Evolutionary conservation across 108 stramenopile species (phyloP), one percentile per base, ranked within the genome.

Genomic region (Parietichytrium sp.): DNA sequence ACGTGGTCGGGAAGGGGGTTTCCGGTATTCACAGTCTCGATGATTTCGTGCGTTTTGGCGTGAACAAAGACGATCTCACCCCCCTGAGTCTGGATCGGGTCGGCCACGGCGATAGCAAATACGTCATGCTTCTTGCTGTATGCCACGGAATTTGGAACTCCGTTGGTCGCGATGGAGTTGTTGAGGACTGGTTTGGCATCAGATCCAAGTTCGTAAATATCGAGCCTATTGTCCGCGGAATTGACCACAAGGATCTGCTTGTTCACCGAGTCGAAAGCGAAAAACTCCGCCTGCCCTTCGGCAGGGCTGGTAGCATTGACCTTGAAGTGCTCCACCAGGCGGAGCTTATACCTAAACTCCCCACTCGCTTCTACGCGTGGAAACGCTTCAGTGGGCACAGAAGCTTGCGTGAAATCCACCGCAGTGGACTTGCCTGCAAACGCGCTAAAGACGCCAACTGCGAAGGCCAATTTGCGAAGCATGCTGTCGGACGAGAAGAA

Each of bases 1-100:
- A 72, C 61, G 33, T 72, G 61, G 42, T 72, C 61, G 6, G 61
- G 61, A 10, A 72, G 33, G 13, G 61, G 29, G 42, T 72, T 72
- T 16, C 16, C 61, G n/a, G 61, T 72, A n/a, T 33, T 72, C 61
- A 72, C 61, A 27, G 36, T 72, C 8, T 33, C 18, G 20, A 72
- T 72, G 38, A 45, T 15, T 16, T 23, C 25, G 23, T 23, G 10
- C 10, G 61, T 45, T 42, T 33, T 42, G 20, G 61, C 61, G 42
- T 72, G 38, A 0, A 72, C 33, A 45, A 72, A 45, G 38, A 72
- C 45, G 16, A 72, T n/a, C 2, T 23, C n/a, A 10, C 61, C 61
- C 10, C 0, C 38, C 38, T 72, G 38, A 6, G 61, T 72, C 3
- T 72, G 61, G 23, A 20, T 12, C 10, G 10, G 10, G 42, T 33